Evolutionary conservation across 441 rosid species (phyloP).

Genomic region (Populus trichocarpa): DNA sequence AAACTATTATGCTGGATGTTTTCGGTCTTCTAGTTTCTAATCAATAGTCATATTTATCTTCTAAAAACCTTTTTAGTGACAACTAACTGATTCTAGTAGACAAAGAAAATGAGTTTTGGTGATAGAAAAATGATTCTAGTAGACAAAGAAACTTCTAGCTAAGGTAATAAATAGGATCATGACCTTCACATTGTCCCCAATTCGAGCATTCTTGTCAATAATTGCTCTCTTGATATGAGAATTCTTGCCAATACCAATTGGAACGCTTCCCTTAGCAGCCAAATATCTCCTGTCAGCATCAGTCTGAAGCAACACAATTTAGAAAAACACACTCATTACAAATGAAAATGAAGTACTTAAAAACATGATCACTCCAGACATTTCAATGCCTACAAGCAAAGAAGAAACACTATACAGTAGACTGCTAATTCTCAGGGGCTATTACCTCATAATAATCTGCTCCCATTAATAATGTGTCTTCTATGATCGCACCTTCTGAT

Average conservation of each 20-base stretch:
- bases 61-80: background rate
- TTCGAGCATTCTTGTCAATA: conserved; percentile 90
- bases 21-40: background rate
- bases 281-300: conserved; percentile 86
- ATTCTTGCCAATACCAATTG: conserved; percentile 83
- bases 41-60: background rate
- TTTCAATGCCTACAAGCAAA: background rate
- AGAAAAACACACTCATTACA: background rate
- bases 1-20: background rate
- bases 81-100: background rate
- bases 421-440: background rate
- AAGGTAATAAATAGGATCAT: background rate
- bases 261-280: conserved; percentile 92
- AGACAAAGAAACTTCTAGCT: background rate
- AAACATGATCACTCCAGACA: background rate
- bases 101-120: background rate
- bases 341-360: background rate
- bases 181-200: conserved; percentile 89
- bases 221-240: conserved; percentile 91
- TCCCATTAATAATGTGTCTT: conserved; percentile 88
- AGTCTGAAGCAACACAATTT: conserved; percentile 47
- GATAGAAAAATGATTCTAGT: background rate
- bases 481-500: conserved; percentile 91
- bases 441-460: conserved; percentile 93
- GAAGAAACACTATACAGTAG: background rate